A percentile compares a stretch with the other conserved stretches of the same genome.
These are phyloP conservation scores for Coniochaeta sp. DNA, from an alignment of 2,329 filamentous ascomycete genomes.

Conservation along the genomic window DNA sequence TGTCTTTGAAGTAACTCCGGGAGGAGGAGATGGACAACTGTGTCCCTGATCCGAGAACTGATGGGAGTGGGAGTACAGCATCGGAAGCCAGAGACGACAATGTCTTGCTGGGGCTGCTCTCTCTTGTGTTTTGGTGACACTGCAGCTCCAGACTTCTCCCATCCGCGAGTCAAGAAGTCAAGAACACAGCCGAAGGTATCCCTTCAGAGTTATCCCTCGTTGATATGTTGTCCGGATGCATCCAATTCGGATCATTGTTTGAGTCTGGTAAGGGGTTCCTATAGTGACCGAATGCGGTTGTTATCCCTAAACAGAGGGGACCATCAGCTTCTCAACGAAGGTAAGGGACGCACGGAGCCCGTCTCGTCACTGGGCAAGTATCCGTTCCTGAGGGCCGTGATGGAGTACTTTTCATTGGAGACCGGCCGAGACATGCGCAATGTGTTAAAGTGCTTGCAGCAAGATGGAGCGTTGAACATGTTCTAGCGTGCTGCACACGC, in stretches of 20 bases:
- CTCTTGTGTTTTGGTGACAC: constrained; percentile 6
- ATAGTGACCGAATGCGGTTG: not conserved
- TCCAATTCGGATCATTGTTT: not conserved
- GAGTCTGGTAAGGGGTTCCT: not conserved
- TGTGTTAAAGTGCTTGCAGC: not conserved
- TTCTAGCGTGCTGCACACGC: not conserved
- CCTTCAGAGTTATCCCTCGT: not conserved
- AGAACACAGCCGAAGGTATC: not conserved
- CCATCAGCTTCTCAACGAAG: not conserved
- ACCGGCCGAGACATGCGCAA: too few relatives aligned
- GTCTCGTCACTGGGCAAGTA: not conserved
- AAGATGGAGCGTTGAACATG: not conserved
- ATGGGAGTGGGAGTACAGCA: not conserved
- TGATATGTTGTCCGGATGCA: not conserved
- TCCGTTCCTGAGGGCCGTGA: not conserved
- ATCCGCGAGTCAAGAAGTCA: not conserved
- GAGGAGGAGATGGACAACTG: not conserved
- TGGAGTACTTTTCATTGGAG: not conserved
- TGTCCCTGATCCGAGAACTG: not conserved
- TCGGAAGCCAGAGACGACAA: not conserved
- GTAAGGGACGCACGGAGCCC: not conserved
- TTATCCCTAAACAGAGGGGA: not conserved
- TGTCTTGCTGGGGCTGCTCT: not conserved
- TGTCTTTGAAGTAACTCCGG: too few relatives aligned
- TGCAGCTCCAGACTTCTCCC: too few relatives aligned